phyloP scores from a whole-genome alignment of 2,329 filamentous ascomycete genomes.

The Neurospora crassa region DNA sequence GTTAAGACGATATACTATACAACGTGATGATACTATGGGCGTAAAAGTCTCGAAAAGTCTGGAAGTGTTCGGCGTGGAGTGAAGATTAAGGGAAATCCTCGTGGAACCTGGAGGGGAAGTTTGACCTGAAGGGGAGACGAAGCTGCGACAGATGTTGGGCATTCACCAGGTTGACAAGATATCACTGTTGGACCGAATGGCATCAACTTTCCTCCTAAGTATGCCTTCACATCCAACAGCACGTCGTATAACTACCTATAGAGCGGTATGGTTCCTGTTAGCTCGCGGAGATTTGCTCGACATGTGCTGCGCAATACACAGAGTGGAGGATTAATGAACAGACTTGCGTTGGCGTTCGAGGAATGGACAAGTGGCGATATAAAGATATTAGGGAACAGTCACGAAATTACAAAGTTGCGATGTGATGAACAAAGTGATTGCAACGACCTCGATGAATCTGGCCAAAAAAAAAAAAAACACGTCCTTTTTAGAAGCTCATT shows the following conservation, averaged over 20 bases:
- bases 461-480: neutral
- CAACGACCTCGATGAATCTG: neutral
- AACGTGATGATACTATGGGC: neutral
- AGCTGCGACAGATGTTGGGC: neutral
- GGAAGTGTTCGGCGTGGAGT: neutral
- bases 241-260: neutral
- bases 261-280: neutral
- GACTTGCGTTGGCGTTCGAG: neutral
- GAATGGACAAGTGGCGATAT: neutral
- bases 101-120: neutral
- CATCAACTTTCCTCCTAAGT: neutral
- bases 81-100: neutral
- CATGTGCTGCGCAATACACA: neutral
- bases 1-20: neutral
- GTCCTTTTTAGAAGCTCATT: neutral
- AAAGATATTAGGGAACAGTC: neutral
- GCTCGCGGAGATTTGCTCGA: neutral
- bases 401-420: neutral
- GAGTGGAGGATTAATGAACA: neutral
- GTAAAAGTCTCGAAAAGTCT: neutral
- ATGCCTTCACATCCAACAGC: neutral
- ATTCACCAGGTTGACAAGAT: neutral
- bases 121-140: neutral
- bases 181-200: neutral
- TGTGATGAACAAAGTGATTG: neutral